phyloP scores from a whole-genome alignment of 345 rosid genomes.

The Moricandia arvensis region DNA sequence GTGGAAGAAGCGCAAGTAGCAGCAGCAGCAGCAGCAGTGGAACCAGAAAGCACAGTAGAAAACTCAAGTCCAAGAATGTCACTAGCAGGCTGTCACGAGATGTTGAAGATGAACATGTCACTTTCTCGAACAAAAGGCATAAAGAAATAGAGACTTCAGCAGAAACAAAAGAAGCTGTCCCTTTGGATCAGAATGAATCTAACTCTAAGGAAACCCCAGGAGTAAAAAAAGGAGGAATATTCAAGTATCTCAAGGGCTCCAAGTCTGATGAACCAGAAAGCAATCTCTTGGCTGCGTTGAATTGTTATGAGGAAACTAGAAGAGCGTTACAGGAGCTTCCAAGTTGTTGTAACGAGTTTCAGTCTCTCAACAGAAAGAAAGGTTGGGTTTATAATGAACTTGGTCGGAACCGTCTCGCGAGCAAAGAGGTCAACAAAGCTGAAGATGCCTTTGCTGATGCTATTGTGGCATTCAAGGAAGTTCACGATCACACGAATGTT shows the following conservation, averaged over 20 bases:
- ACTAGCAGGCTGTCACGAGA: conserved; percentile 32
- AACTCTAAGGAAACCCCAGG: conserved; percentile 20
- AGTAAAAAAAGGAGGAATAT: conserved; percentile 72
- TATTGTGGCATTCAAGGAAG: conserved; percentile 69
- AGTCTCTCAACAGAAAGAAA: conserved; percentile 64
- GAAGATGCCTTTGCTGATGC: conserved; percentile 85
- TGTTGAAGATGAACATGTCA: conserved; percentile 38
- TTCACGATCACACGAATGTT: conserved; percentile 70
- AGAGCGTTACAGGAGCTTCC: conserved; percentile 66
- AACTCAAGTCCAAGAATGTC: conserved; percentile 42
- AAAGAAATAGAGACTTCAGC: conserved; percentile 28
- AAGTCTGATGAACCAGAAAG: conserved; percentile 58
- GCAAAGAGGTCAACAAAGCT: conserved; percentile 66
- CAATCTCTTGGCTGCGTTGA: conserved; percentile 59
- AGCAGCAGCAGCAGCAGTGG: conserved; percentile 56
- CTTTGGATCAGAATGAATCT: conserved; percentile 32
- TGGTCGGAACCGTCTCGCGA: conserved; percentile 73
- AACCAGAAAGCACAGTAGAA: conserved; percentile 65
- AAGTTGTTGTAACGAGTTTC: conserved; percentile 50
- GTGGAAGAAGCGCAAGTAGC: conserved; percentile 92
- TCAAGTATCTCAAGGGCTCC: conserved; percentile 56
- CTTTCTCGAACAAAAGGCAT: conserved; percentile 29
- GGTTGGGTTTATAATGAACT: conserved; percentile 95
- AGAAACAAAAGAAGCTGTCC: conserved; percentile 27
- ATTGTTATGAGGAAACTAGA: conserved; percentile 76